Conservation (phyloP, 192 early-diverging fungal species). For the Dispira parvispora region DNA sequence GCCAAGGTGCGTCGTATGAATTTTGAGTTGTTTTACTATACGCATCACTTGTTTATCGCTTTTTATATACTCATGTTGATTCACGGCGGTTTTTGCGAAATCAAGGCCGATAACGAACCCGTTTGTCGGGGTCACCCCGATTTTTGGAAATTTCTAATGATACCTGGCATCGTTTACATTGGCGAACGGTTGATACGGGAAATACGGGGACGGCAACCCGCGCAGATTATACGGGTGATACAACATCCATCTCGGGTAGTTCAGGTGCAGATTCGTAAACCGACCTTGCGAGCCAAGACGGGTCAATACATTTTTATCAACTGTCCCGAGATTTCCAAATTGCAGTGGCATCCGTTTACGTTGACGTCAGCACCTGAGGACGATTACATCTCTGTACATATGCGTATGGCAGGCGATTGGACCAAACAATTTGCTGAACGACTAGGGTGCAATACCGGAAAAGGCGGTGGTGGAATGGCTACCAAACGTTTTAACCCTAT, state of each 20-base stretch:
- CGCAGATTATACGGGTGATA: conserved; percentile 48
- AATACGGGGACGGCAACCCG: conserved; percentile 34
- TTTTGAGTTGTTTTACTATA: conserved; percentile 66
- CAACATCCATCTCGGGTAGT: conserved; percentile 56
- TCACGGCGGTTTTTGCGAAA: conserved; percentile 39
- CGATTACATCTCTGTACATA: conserved; percentile 54
- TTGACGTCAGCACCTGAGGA: conserved; percentile 64
- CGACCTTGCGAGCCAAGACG: conserved; percentile 27
- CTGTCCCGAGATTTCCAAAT: conserved; percentile 47
- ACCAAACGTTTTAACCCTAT: conserved; percentile 8
- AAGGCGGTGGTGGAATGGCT: neutral
- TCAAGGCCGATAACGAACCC: conserved; percentile 25
- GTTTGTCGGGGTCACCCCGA: conserved; percentile 25
- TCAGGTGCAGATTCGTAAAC: conserved; percentile 52
- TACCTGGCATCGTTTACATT: conserved; percentile 35
- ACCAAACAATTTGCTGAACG: conserved; percentile 40
- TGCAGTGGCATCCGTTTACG: conserved; percentile 70
- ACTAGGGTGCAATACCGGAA: conserved; percentile 42
- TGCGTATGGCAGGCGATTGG: conserved; percentile 62
- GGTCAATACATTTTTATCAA: conserved; percentile 64
- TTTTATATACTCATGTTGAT: conserved; percentile 51
- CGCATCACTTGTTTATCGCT: conserved; percentile 56
- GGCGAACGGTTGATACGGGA: conserved; percentile 44
- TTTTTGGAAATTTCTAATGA: conserved; percentile 43
- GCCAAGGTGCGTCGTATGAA: conserved; percentile 29